Evolutionary conservation across 2,329 filamentous ascomycete genomes (phyloP).

Genomic region (Pseudocercospora macadamiae): DNA sequence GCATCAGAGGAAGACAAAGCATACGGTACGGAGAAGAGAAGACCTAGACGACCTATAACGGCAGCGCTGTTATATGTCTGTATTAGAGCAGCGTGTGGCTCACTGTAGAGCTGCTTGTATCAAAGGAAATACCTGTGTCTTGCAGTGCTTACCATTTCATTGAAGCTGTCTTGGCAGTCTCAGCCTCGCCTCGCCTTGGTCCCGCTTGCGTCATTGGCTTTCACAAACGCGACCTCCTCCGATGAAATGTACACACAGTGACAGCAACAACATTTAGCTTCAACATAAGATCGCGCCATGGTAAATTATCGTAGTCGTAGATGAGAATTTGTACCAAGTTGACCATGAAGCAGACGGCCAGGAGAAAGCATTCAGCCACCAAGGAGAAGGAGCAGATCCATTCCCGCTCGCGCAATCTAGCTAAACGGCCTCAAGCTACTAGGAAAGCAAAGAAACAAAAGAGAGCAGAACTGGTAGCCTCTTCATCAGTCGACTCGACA

Average conservation of each 20-base stretch:
- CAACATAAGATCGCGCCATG: too few relatives aligned
- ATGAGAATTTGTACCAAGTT: background rate
- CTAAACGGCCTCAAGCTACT: too few relatives aligned
- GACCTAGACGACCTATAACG: background rate
- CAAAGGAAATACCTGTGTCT: background rate
- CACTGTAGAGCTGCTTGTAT: constrained; percentile 8
- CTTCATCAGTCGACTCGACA: too few relatives aligned
- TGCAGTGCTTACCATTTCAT: too few relatives aligned
- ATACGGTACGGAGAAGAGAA: background rate
- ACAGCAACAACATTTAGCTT: background rate
- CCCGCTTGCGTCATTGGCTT: background rate
- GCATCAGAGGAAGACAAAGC: background rate
- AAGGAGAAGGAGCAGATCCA: too few relatives aligned
- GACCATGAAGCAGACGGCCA: background rate
- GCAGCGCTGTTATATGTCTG: background rate
- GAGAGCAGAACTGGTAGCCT: too few relatives aligned
- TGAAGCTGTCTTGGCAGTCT: background rate
- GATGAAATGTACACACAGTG: background rate
- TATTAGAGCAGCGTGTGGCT: constrained; percentile 3
- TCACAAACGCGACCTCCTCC: background rate
- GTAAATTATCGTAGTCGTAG: background rate
- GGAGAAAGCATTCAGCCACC: background rate
- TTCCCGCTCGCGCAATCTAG: too few relatives aligned
- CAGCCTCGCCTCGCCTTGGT: background rate
- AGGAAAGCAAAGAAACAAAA: too few relatives aligned